These are phyloP conservation scores for Quercus variabilis DNA, from an alignment of 306 rosid genomes.

Conservation along the genomic window DNA sequence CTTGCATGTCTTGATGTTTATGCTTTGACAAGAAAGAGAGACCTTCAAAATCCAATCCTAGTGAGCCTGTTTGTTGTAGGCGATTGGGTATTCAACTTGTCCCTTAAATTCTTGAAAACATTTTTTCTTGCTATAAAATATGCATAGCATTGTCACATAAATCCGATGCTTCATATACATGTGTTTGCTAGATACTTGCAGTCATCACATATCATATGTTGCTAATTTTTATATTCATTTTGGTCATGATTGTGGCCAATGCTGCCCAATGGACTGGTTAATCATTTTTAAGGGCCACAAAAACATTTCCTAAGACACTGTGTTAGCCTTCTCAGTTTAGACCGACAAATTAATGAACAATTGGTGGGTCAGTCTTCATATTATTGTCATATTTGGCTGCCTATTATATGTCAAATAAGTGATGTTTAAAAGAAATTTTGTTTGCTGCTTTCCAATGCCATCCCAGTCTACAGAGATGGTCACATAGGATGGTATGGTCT, in stretches of 20 bases:
- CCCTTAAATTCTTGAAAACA: background rate
- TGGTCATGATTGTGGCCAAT: background rate
- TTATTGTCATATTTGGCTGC: background rate
- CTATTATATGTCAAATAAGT: background rate
- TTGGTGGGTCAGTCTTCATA: background rate
- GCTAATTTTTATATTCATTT: background rate
- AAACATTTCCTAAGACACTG: background rate
- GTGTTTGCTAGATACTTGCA: background rate
- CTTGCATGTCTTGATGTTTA: conserved; percentile 94
- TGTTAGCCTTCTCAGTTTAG: background rate
- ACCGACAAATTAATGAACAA: background rate
- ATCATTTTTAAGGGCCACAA: background rate
- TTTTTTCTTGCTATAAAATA: conserved; percentile 4
- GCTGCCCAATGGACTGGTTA: background rate
- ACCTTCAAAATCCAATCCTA: conserved; percentile 82
- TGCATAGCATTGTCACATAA: background rate
- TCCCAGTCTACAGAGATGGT: background rate
- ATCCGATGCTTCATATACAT: background rate
- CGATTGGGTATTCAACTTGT: conserved; percentile 73
- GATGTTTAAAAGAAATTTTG: background rate
- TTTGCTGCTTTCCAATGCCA: background rate
- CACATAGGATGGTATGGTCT: background rate
- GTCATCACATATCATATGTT: background rate
- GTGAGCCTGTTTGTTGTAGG: conserved; percentile 95
- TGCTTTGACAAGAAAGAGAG: conserved; percentile 81